phyloP scores from a whole-genome alignment of 2,329 filamentous ascomycete genomes.

The Zymoseptoria passerinii region DNA sequence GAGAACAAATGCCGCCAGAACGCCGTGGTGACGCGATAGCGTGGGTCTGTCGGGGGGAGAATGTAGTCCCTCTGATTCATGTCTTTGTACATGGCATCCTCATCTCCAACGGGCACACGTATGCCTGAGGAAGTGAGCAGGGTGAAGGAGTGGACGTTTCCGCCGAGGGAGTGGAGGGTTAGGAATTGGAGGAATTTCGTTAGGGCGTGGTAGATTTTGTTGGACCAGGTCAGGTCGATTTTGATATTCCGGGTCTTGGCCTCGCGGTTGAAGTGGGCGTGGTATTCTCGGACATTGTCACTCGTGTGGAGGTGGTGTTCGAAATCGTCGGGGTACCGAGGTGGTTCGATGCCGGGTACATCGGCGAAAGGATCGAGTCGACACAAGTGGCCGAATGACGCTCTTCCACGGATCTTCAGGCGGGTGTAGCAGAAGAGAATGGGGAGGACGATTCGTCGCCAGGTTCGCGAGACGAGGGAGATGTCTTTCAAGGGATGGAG shows the following conservation, averaged over 20 bases:
- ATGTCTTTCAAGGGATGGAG: conserved; percentile 46
- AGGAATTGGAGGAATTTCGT: conserved; percentile 21
- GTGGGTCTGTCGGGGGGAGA: not conserved
- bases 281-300: not conserved
- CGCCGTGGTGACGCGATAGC: not conserved
- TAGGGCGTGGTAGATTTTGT: conserved; percentile 17
- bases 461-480: conserved; percentile 46
- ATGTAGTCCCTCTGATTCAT: too few species aligned
- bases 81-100: too few species aligned
- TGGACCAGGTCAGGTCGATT: not conserved
- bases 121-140: not conserved
- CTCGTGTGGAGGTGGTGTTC: conserved; percentile 1
- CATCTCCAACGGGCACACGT: too few species aligned
- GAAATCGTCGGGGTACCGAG: too few species aligned
- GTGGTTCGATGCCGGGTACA: too few species aligned
- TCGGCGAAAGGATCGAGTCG: too few species aligned
- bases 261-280: not conserved
- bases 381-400: not conserved
- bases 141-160: not conserved
- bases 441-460: conserved; percentile 46
- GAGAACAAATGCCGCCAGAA: conserved; percentile 50
- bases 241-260: too few species aligned
- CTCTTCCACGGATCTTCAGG: conserved; percentile 14
- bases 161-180: conserved; percentile 7
- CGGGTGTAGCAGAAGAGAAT: conserved; percentile 50